Conservation (phyloP, 768 basidiomycete species). For the Tulasnella sp. region DNA sequence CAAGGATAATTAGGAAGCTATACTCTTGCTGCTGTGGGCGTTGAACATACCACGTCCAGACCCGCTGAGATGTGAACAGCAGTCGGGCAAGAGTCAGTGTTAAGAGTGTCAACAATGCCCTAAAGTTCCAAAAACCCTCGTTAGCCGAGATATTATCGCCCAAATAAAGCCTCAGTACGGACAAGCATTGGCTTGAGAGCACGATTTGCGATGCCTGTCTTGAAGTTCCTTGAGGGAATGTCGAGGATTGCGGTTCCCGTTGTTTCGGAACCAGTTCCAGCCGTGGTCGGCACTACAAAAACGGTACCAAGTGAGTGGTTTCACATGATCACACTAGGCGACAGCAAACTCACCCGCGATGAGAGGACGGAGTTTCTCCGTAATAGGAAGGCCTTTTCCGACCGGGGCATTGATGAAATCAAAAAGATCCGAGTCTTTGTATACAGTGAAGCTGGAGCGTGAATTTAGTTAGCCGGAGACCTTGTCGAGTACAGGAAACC, state of each 20-base stretch:
- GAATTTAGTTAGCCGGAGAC: neutral
- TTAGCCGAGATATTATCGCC: neutral
- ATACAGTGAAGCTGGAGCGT: slow-evolving; percentile 68
- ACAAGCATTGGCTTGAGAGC: slow-evolving; percentile 79
- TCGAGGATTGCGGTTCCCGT: slow-evolving; percentile 88
- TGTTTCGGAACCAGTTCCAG: slow-evolving; percentile 91
- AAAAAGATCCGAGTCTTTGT: slow-evolving; percentile 87
- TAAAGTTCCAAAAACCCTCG: neutral
- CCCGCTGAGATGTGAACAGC: slow-evolving; percentile 93
- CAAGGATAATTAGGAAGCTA: neutral
- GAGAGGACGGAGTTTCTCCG: slow-evolving; percentile 68
- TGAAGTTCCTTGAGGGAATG: slow-evolving; percentile 87
- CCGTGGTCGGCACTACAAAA: slow-evolving; percentile 59
- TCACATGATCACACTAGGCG: neutral
- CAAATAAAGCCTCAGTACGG: neutral
- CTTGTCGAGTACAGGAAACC: neutral
- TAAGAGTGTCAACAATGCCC: slow-evolving; percentile 81
- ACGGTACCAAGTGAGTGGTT: slow-evolving; percentile 16
- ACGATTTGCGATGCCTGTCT: slow-evolving; percentile 92
- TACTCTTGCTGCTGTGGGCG: too few species aligned
- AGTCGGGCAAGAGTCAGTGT: slow-evolving; percentile 88
- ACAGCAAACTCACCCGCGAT: slow-evolving; percentile 58
- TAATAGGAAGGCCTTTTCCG: slow-evolving; percentile 85
- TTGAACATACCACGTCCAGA: slow-evolving; percentile 61
- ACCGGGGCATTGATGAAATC: slow-evolving; percentile 97